A percentile compares a stretch with the other conserved stretches of the same genome.
phyloP scores from a whole-genome alignment of 176 grass and related monocot genomes.

The Hordeum marinum region DNA sequence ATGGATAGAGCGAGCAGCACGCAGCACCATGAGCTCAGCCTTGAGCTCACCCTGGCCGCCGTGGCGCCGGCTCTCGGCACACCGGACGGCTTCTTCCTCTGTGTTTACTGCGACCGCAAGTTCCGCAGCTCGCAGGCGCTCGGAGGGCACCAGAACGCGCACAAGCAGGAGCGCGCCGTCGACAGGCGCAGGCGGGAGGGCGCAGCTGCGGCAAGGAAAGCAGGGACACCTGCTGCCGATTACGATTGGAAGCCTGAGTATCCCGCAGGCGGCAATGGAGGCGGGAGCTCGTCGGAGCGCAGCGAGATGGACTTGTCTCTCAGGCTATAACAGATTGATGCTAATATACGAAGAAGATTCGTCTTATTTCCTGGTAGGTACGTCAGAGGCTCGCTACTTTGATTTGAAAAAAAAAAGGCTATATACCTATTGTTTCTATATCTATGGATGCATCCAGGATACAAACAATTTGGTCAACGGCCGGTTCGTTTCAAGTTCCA shows the following conservation, averaged over 20 bases:
- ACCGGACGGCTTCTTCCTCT: conserved; percentile 57
- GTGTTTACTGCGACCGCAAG: conserved; percentile 76
- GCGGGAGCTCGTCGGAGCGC: background rate
- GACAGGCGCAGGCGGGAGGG: conserved; percentile 41
- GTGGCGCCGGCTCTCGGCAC: background rate
- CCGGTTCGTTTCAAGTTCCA: no score
- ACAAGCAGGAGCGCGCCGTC: conserved; percentile 83
- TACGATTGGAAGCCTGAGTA: background rate
- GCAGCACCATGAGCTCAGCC: conserved; percentile 31
- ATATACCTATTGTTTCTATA: no score
- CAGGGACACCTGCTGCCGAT: background rate
- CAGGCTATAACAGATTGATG: conserved; percentile 28
- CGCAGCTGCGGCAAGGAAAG: background rate
- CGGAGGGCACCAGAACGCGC: conserved; percentile 89
- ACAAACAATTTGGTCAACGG: no score
- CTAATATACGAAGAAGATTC: background rate
- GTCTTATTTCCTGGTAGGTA: no score
- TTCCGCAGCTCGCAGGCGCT: conserved; percentile 88
- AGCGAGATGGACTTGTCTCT: conserved; percentile 42
- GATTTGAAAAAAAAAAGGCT: no score
- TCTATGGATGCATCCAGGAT: no score
- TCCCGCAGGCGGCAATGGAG: background rate
- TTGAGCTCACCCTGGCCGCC: conserved; percentile 46
- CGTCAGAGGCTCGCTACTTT: no score
- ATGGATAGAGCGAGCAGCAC: no score